Conservation (phyloP, 768 basidiomycete genomes). For the Scleroderma citrinum region DNA sequence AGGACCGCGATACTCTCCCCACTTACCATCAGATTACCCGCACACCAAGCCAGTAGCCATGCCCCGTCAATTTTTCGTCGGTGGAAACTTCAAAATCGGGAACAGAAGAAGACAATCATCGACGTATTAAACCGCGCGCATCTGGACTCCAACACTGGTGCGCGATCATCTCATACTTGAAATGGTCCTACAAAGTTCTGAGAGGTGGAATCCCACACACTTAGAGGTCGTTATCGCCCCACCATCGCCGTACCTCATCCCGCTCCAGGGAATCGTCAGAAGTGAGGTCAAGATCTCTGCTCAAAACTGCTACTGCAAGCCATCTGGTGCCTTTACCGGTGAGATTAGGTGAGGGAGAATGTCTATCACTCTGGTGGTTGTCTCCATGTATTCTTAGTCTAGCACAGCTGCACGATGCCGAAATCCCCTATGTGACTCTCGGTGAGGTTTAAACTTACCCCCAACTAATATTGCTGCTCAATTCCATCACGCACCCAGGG, state of each 20-base stretch:
- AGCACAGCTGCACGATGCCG: constrained; percentile 78
- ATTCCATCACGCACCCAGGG: constrained; percentile 36
- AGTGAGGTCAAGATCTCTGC: constrained; percentile 77
- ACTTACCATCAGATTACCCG: no score
- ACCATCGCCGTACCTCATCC: constrained; percentile 81
- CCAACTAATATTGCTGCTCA: background rate
- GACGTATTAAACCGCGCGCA: constrained; percentile 70
- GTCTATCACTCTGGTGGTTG: background rate
- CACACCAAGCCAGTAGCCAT: constrained; percentile 29
- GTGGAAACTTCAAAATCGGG: constrained; percentile 96
- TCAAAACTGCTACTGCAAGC: constrained; percentile 86
- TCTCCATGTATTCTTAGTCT: constrained; percentile 43
- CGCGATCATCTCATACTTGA: background rate
- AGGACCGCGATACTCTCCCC: no score
- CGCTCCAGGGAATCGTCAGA: constrained; percentile 55
- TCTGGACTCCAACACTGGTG: constrained; percentile 76
- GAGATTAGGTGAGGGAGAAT: constrained; percentile 71
- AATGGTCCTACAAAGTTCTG: constrained; percentile 5
- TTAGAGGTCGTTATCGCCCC: constrained; percentile 93
- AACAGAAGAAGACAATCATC: constrained; percentile 61
- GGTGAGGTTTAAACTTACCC: constrained; percentile 42
- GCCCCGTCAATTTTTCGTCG: constrained; percentile 88
- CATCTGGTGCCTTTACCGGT: constrained; percentile 90
- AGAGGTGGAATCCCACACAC: constrained; percentile 2
- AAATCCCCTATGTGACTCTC: constrained; percentile 86